phyloP scores from a whole-genome alignment of 2,329 filamentous ascomycete genomes.

The Aspergillus fructus region DNA sequence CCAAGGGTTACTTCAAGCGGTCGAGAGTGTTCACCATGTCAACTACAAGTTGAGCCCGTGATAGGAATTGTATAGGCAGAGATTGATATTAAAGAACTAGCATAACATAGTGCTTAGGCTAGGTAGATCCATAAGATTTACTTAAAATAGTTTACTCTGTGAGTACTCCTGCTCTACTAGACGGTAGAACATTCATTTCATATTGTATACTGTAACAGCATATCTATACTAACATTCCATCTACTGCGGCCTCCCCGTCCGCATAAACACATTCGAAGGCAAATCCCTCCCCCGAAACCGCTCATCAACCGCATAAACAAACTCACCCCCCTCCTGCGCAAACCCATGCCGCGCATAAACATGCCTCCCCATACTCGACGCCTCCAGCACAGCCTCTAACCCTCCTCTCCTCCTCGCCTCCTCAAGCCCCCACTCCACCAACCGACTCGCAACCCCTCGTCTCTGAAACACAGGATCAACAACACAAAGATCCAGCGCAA shows the following conservation, averaged over 20 bases:
- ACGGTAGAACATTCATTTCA: too few species aligned
- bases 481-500: slow-evolving; percentile 53
- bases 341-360: slow-evolving; percentile 52
- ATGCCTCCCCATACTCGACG: slow-evolving; percentile 49
- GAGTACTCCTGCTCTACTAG: too few species aligned
- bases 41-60: too few species aligned
- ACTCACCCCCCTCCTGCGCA: slow-evolving; percentile 40
- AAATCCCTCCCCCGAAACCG: slow-evolving; percentile 35
- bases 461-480: slow-evolving; percentile 57
- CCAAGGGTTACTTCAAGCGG: too few species aligned
- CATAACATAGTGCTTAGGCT: too few species aligned
- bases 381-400: slow-evolving; percentile 49
- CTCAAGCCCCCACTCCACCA: slow-evolving; percentile 49
- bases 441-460: slow-evolving; percentile 42
- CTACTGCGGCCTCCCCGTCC: slow-evolving; percentile 29
- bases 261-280: slow-evolving; percentile 52
- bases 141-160: too few species aligned
- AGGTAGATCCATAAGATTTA: too few species aligned
- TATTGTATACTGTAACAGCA: too few species aligned
- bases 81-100: too few species aligned
- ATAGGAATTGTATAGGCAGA: too few species aligned
- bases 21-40: too few species aligned
- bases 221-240: neutral
- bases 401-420: slow-evolving; percentile 37
- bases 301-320: slow-evolving; percentile 46